Evolutionary conservation across 2,329 filamentous ascomycete genomes (phyloP), one percentile per base, ranked within the genome.

Genomic region (Monilinia polystroma): DNA sequence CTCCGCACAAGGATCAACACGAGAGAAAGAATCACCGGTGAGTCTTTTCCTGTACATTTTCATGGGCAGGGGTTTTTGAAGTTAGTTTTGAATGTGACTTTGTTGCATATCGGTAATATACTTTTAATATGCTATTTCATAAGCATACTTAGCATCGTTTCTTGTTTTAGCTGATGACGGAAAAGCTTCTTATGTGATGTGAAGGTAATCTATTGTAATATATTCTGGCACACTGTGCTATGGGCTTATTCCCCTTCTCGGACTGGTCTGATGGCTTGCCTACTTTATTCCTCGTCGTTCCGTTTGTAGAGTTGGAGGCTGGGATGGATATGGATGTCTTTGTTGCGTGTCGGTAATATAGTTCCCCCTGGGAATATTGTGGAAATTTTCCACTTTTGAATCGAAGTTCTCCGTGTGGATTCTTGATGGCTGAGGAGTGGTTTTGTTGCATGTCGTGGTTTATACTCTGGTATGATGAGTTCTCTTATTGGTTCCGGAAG

Each of bases 391-490:
- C 57, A 43, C 16, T 11, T 59, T 43, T 49, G 4, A 18, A 59
- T 23, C 29, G 35, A 47, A 32, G 4, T 5, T 6, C 43, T 59
- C 32, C 3, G 29, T 49, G 16, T 59, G 20, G 57, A 35, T 59
- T 59, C 26, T 16, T 18, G 41, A 20, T n/a, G 43, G 6, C 57
- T 29, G 12, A 18, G 20, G 26, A 29, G 2, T 10, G 12, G 3
- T 23, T 49, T 60, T 60, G 57, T 60, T 35, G 57, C 43, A 49
- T 18, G 7, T 38, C 57, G 43, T 49, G 23, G 57, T 35, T 49
- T 35, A 16, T 59, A 23, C 29, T 59, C n/a, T 10, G 20, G 57
- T 6, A 11, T 49, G 57, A 26, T 59, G 35, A 49, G 20, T 23
- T 49, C 2, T 59, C 8, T 59, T 7, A 49, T 59, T 49, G 43